A percentile compares a stretch with the other conserved stretches of the same genome.
Conservation (phyloP, 495 filamentous ascomycete species). For the Penicillium daleae region DNA sequence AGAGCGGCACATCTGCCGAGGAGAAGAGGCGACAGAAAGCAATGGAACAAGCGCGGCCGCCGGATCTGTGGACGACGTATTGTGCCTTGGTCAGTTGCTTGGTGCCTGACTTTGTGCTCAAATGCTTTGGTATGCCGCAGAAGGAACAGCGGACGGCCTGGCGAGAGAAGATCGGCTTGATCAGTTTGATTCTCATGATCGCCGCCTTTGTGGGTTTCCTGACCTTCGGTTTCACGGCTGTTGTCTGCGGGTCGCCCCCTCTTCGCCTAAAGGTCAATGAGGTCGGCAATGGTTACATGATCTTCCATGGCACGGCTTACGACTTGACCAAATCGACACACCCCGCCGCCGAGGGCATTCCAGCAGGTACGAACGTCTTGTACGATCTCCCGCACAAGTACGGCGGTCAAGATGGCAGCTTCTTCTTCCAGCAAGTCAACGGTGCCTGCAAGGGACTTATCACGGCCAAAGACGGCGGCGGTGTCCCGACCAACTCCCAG, state of each 20-base stretch:
- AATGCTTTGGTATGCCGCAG: constrained; percentile 83
- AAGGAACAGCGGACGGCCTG: constrained; percentile 91
- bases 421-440: constrained; percentile 98
- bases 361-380: constrained; percentile 69
- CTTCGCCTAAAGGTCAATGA: constrained; percentile 79
- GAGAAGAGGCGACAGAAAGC: constrained; percentile 67
- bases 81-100: constrained; percentile 93
- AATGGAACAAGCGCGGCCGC: constrained; percentile 71
- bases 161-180: constrained; percentile 98
- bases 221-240: constrained; percentile 93
- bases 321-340: constrained; percentile 76
- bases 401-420: constrained; percentile 89
- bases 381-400: constrained; percentile 81
- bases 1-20: constrained; percentile 50
- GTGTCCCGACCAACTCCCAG: constrained; percentile 74
- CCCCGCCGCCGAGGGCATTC: constrained; percentile 78
- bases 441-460: constrained; percentile 95
- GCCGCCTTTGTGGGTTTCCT: constrained; percentile 91
- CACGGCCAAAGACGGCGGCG: constrained; percentile 66
- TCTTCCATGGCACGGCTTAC: constrained; percentile 91
- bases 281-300: constrained; percentile 83
- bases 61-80: constrained; percentile 93
- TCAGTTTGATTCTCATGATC: constrained; percentile 89
- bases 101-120: constrained; percentile 83
- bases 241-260: constrained; percentile 74